Conservation (phyloP, 352 stramenopile species). For the Plasmopara viticola region DNA sequence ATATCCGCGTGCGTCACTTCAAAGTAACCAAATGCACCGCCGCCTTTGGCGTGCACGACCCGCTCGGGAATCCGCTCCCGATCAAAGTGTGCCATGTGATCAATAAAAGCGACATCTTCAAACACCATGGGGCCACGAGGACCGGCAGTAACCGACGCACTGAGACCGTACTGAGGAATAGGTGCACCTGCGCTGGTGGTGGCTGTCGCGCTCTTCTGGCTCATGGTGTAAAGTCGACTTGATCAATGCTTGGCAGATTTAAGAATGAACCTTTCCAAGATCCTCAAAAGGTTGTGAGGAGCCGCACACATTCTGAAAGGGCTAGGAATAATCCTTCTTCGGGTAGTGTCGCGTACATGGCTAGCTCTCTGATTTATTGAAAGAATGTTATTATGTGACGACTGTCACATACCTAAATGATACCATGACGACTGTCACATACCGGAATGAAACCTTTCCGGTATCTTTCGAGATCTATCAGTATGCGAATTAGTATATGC, state of each 20-base stretch:
- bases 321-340: not conserved
- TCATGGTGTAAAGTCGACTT: slow-evolving; percentile 13
- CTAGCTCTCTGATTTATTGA: too few species aligned
- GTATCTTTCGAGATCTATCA: too few species aligned
- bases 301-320: not conserved
- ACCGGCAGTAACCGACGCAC: slow-evolving; percentile 63
- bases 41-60: slow-evolving; percentile 88
- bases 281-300: not conserved
- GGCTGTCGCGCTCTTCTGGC: slow-evolving; percentile 21
- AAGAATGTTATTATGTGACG: too few species aligned
- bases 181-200: slow-evolving; percentile 62
- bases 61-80: slow-evolving; percentile 89
- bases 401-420: too few species aligned
- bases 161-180: slow-evolving; percentile 55
- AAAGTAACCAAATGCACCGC: slow-evolving; percentile 89
- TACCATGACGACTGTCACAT: too few species aligned
- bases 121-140: slow-evolving; percentile 54
- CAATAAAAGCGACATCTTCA: slow-evolving; percentile 84
- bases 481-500: too few species aligned
- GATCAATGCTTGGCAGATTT: slow-evolving; percentile 7
- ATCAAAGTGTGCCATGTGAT: slow-evolving; percentile 90
- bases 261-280: slow-evolving; percentile 13
- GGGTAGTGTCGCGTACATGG: not conserved
- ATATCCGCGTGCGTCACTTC: slow-evolving; percentile 67
- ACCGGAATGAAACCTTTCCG: too few species aligned